A percentile compares a stretch with the other conserved stretches of the same genome.
Conservation (phyloP, 768 basidiomycete genomes). For the Lentinula sp. region DNA sequence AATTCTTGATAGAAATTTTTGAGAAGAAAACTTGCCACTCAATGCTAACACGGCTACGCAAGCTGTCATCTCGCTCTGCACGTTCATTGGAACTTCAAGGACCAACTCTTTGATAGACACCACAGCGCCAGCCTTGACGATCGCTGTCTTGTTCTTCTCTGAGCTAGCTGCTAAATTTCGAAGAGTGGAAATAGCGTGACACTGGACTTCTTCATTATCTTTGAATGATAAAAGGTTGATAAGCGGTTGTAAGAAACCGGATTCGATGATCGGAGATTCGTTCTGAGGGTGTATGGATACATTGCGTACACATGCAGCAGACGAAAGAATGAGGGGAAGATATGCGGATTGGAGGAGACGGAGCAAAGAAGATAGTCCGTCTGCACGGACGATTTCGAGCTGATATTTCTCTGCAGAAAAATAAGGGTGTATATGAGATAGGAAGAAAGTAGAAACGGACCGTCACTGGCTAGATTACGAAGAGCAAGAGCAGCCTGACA, state of each 20-base stretch:
- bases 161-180: constrained; percentile 95
- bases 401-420: constrained; percentile 85
- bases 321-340: constrained; percentile 94
- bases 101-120: constrained; percentile 97
- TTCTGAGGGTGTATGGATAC: constrained; percentile 98
- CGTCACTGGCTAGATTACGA: constrained; percentile 95
- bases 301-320: constrained; percentile 97
- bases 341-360: constrained; percentile 95
- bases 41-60: constrained; percentile 95
- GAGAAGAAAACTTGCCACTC: constrained; percentile 59
- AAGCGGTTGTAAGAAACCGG: constrained; percentile 92
- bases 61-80: constrained; percentile 99
- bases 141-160: constrained; percentile 97
- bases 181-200: constrained; percentile 96
- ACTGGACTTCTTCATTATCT: constrained; percentile 99
- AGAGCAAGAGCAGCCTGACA: constrained; percentile 97
- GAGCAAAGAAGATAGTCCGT: constrained; percentile 86
- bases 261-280: constrained; percentile 98
- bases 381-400: constrained; percentile 94
- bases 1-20: background rate
- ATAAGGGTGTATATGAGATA: background rate
- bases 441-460: constrained; percentile 33
- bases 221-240: constrained; percentile 97
- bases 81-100: constrained; percentile 89
- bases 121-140: constrained; percentile 95